Conservation (phyloP, 371 early-diverging fungal species). For the Mortierella sp. region DNA sequence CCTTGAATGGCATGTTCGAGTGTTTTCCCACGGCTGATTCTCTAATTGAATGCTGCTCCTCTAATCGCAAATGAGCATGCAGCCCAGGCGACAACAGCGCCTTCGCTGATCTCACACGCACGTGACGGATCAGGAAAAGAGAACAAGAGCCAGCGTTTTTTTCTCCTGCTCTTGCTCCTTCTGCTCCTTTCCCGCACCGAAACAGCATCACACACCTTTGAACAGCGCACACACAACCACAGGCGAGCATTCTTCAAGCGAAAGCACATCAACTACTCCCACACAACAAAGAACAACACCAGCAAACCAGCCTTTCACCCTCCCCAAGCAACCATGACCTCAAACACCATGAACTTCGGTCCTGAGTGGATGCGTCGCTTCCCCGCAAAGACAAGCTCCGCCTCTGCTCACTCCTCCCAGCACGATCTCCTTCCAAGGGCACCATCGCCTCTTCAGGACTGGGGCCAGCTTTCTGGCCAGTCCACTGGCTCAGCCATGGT, state of each 20-base stretch:
- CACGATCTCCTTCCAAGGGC: conserved; percentile 29
- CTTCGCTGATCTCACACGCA: conserved; percentile 11
- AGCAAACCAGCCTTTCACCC: background rate
- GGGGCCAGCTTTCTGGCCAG: conserved; percentile 19
- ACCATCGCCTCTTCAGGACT: conserved; percentile 30
- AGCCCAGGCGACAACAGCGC: background rate
- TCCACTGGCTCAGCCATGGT: conserved; percentile 11
- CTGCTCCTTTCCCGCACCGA: background rate
- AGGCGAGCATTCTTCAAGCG: background rate
- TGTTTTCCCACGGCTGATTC: background rate
- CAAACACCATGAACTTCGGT: conserved; percentile 83
- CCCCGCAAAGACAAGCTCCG: conserved; percentile 42
- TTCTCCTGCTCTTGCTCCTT: background rate
- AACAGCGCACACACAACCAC: background rate
- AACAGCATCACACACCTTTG: background rate
- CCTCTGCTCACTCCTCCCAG: conserved; percentile 17
- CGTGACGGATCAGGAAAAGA: conserved; percentile 4
- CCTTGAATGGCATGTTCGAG: background rate
- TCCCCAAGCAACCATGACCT: conserved; percentile 17
- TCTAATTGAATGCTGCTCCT: background rate
- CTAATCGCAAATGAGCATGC: background rate
- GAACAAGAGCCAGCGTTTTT: background rate
- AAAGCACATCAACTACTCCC: background rate
- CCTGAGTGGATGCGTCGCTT: conserved; percentile 78
- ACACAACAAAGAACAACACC: background rate